These are phyloP conservation scores for Syzygium syzygioides DNA, from an alignment of 441 rosid species.

Conservation along the genomic window DNA sequence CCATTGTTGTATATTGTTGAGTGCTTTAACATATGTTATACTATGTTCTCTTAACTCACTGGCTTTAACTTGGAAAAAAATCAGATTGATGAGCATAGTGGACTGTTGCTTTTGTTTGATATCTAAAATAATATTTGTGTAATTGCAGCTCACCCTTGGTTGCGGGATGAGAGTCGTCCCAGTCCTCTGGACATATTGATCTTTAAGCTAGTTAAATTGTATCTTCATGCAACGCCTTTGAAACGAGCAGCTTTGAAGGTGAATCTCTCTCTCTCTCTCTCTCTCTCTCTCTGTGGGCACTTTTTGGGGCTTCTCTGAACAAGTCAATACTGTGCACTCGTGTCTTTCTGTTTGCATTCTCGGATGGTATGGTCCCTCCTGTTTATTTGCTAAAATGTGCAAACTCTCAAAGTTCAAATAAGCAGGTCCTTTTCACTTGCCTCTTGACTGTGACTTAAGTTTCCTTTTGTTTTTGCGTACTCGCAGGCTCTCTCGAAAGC, in stretches of 20 bases:
- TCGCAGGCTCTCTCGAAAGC: conserved; percentile 81
- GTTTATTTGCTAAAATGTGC: neutral
- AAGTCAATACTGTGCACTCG: neutral
- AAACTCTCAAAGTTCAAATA: neutral
- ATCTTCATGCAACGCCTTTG: conserved; percentile 71
- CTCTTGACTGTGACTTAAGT: neutral
- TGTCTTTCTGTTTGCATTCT: neutral
- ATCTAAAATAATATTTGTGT: conserved; percentile 5
- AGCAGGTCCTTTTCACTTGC: neutral
- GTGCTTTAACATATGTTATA: neutral
- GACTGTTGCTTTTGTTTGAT: neutral
- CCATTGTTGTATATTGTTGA: neutral
- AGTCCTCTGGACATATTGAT: conserved; percentile 71
- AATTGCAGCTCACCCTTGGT: conserved; percentile 84
- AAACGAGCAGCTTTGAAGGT: conserved; percentile 87
- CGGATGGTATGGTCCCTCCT: neutral
- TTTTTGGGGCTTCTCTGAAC: neutral
- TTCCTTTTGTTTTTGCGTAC: neutral
- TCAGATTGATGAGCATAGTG: neutral
- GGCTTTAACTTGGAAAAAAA: neutral
- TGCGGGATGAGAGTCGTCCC: conserved; percentile 47
- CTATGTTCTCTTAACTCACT: neutral
- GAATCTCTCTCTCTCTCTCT: neutral
- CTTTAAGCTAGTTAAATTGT: conserved; percentile 72
- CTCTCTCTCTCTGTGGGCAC: neutral